phyloP scores from a whole-genome alignment of 169 alveolate genomes.

The Cystoisospora suis region DNA sequence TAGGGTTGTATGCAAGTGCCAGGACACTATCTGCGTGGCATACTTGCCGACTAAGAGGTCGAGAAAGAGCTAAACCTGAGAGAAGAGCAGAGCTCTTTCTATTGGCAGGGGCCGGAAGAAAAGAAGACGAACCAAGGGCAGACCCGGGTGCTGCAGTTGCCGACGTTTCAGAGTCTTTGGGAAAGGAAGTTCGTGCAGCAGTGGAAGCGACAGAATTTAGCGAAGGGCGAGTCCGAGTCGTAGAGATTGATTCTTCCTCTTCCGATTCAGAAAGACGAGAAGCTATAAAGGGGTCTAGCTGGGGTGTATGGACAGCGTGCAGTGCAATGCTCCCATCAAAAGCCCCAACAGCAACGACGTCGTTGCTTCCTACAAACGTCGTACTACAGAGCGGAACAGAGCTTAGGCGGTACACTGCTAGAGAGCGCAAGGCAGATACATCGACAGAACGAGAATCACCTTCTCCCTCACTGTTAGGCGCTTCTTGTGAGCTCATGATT shows the following conservation, averaged over 20 bases:
- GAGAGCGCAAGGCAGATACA: not conserved
- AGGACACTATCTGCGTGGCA: conserved; percentile 62
- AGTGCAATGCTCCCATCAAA: conserved; percentile 39
- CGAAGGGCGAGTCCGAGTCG: not conserved
- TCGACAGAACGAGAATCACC: not conserved
- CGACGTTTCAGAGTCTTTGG: too few species aligned
- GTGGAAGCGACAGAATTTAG: conserved; percentile 4
- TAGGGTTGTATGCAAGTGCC: conserved; percentile 18
- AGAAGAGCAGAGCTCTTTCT: not conserved
- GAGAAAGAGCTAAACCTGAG: not conserved
- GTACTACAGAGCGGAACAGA: not conserved
- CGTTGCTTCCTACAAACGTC: conserved; percentile 37
- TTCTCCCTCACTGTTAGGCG: not conserved
- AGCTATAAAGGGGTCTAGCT: conserved; percentile 16
- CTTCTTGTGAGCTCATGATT: too few species aligned
- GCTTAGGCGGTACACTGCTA: not conserved
- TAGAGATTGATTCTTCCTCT: not conserved
- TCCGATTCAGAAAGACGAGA: conserved; percentile 22
- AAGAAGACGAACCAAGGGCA: too few species aligned
- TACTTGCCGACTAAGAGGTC: conserved; percentile 26
- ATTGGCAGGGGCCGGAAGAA: too few species aligned
- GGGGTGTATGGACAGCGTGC: conserved; percentile 32
- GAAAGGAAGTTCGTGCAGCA: not conserved
- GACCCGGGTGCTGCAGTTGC: too few species aligned
- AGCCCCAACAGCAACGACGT: conserved; percentile 44